Conservation (phyloP, 805 yeast species). For the Yarrowia alimentaria region DNA sequence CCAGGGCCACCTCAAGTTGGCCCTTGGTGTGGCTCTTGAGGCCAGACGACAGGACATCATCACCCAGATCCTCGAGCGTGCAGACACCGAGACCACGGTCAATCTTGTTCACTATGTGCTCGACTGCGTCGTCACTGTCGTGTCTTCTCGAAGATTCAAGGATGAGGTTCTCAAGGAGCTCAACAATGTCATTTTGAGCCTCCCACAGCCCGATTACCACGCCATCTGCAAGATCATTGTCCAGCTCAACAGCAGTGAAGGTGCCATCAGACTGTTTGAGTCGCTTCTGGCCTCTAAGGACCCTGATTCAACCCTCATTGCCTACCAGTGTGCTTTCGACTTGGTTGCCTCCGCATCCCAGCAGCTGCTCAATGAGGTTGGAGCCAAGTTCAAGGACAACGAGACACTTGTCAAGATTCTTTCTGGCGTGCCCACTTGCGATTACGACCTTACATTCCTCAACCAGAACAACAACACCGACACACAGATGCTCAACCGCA, state of each 20-base stretch:
- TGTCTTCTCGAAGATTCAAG: constrained; percentile 65
- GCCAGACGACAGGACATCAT: constrained; percentile 82
- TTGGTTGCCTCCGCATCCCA: constrained; percentile 89
- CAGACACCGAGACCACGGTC: constrained; percentile 1
- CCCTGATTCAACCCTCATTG: constrained; percentile 53
- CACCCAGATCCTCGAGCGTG: constrained; percentile 40
- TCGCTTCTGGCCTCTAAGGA: constrained; percentile 48
- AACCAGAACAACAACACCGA: constrained; percentile 87
- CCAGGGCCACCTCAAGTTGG: constrained; percentile 70
- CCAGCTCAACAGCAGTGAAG: constrained; percentile 72
- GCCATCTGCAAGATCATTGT: constrained; percentile 82
- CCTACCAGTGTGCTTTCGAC: constrained; percentile 94
- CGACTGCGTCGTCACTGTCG: constrained; percentile 61
- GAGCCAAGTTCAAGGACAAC: constrained; percentile 38
- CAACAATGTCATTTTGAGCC: constrained; percentile 56
- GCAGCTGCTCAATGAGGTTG: constrained; percentile 63
- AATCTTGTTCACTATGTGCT: constrained; percentile 67
- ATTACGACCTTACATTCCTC: constrained; percentile 82
- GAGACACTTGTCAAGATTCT: constrained; percentile 62
- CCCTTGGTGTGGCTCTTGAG: constrained; percentile 88
- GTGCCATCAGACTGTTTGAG: constrained; percentile 69
- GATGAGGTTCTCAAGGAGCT: constrained; percentile 60
- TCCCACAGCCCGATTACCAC: constrained; percentile 73
- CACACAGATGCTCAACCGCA: constrained; percentile 70
- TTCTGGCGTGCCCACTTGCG: constrained; percentile 92